Base-by-base conservation (phyloP, 768 basidiomycete genomes). In the Lactarius psammicola region DNA sequence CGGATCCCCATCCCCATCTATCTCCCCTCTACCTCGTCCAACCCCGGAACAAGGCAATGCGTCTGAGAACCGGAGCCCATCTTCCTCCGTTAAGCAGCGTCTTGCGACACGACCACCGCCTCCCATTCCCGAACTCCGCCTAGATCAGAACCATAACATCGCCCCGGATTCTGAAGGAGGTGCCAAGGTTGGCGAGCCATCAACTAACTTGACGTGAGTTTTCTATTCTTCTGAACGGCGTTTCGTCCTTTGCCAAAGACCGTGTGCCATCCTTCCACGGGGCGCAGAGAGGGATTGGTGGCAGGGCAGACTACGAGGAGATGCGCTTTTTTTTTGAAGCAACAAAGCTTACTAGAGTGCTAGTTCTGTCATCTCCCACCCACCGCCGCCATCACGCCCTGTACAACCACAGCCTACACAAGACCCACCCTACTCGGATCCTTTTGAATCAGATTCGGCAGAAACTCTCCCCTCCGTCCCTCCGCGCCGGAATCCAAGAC, bases 1-100 rank as follows among this genome's bases (percentile, higher is more conserved):
- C 23, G 62, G 62, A n/a, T 67, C 66, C 8, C 62, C 66, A 31
- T 63, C 66, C 30, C 62, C 66, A 18, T 67, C 66, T 4, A n/a
- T 49, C 18, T 59, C 66, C 23, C 62, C 66, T 55, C 62, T 42
- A 55, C 61, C 55, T 28, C 57, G 28, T 8, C 55, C 61, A 6
- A 59, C 61, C 18, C 20, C 58, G 2, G 66, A 66, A 31, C 61
- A 26, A 59, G 13, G 11, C 9, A 59, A 49, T 23, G 33, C 2
- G 2, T n/a, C 49, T 8, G 66, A 59, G 61, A 55, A 53, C 17
- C 28, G 9, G 3, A 67, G 66, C 26, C 66, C 66, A 6, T 62
- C 61, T n/a, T 59, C 55, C 31, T 56, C 62, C 7, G n/a, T 38
- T 33, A 67, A 59, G 49, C 66, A 67, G 31, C 66, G 66, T 54